Conservation (phyloP, 2,329 filamentous ascomycete genomes). For the Diaporthe nobilis region DNA sequence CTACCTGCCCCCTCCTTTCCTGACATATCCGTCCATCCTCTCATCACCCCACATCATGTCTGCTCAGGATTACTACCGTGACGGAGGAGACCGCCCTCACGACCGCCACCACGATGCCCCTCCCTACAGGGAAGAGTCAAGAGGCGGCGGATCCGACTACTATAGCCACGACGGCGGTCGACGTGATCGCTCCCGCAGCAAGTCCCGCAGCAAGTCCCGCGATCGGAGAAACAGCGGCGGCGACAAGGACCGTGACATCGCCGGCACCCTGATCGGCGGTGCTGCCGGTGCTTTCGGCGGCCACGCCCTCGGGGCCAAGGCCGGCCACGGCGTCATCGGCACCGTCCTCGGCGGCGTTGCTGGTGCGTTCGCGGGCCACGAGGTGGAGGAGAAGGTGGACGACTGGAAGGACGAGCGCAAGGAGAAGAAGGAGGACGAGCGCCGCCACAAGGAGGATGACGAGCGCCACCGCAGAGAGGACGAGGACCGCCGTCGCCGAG, state of each 20-base stretch:
- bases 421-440: slow-evolving; percentile 53
- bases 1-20: background rate
- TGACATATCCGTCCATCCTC: background rate
- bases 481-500: slow-evolving; percentile 30
- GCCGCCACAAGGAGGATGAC: slow-evolving; percentile 46
- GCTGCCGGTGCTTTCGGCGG: slow-evolving; percentile 58
- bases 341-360: slow-evolving; percentile 57
- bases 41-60: slow-evolving; percentile 20
- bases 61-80: slow-evolving; percentile 33
- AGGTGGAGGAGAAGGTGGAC: slow-evolving; percentile 56
- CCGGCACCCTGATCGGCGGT: slow-evolving; percentile 57
- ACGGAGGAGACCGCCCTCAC: slow-evolving; percentile 24
- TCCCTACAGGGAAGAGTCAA: slow-evolving; percentile 19
- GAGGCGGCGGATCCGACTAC: slow-evolving; percentile 36
- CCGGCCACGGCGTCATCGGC: slow-evolving; percentile 51
- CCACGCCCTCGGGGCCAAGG: slow-evolving; percentile 55
- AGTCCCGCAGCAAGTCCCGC: slow-evolving; percentile 19
- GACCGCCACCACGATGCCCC: slow-evolving; percentile 30
- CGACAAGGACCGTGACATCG: slow-evolving; percentile 58
- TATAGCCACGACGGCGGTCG: slow-evolving; percentile 34
- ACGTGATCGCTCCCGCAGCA: background rate
- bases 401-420: slow-evolving; percentile 58
- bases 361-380: slow-evolving; percentile 58
- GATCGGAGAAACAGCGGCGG: slow-evolving; percentile 41
- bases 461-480: slow-evolving; percentile 33